A percentile compares a stretch with the other conserved stretches of the same genome.
These are phyloP conservation scores for Cladosporium sp. DNA, from an alignment of 2,329 filamentous ascomycete genomes.

Conservation along the genomic window DNA sequence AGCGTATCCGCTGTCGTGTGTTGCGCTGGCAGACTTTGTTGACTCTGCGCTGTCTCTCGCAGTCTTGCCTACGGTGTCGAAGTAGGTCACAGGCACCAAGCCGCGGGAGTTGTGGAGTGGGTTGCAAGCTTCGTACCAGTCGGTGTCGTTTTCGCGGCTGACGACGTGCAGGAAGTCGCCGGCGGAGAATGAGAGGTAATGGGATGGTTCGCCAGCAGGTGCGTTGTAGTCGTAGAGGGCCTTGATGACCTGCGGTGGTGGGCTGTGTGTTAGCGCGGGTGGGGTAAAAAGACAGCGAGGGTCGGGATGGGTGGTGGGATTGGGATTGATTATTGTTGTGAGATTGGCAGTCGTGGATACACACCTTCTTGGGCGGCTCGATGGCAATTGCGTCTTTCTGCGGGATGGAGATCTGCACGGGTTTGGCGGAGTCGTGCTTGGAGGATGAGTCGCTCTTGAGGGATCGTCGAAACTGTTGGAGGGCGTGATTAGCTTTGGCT, in stretches of 20 bases:
- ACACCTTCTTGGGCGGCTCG: constrained; percentile 87
- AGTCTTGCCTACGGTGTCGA: constrained; percentile 87
- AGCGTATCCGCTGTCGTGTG: constrained; percentile 90
- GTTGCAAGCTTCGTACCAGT: constrained; percentile 99
- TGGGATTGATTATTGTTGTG: background rate
- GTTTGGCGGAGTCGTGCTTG: constrained; percentile 65
- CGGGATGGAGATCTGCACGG: constrained; percentile 72
- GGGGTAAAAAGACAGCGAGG: background rate
- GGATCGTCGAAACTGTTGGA: constrained; percentile 68
- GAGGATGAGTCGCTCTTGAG: constrained; percentile 70
- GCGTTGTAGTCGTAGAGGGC: constrained; percentile 92
- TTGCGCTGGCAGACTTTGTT: constrained; percentile 49
- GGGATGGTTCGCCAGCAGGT: constrained; percentile 52
- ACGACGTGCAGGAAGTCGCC: constrained; percentile 99
- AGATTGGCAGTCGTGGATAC: constrained; percentile 23
- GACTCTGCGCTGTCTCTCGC: constrained; percentile 76
- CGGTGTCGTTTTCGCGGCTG: constrained; percentile 85
- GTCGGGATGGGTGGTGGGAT: background rate
- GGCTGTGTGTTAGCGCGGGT: background rate
- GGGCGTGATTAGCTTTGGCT: constrained; percentile 9
- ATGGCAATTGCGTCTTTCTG: constrained; percentile 87
- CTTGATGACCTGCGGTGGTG: constrained; percentile 75
- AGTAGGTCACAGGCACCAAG: constrained; percentile 90
- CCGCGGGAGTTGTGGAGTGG: constrained; percentile 85
- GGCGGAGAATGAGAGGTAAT: constrained; percentile 81